These are phyloP conservation scores for Metschnikowia reukaufii DNA, from an alignment of 805 yeast species.

Conservation along the genomic window DNA sequence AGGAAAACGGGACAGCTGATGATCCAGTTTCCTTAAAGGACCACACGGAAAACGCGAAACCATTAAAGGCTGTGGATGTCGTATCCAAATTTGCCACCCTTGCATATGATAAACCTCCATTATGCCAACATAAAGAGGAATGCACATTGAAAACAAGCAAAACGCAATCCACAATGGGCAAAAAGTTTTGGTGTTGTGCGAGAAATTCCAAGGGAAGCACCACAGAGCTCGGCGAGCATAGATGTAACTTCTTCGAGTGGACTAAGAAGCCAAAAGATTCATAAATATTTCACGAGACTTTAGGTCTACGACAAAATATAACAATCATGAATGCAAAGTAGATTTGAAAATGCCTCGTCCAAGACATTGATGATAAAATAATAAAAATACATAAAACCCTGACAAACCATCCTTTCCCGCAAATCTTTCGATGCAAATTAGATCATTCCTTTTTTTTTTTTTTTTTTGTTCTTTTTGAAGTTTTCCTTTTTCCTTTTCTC, in stretches of 20 bases:
- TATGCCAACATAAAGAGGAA: slow-evolving; percentile 27
- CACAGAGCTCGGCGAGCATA: slow-evolving; percentile 17
- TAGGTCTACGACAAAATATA: background rate
- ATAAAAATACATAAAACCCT: slow-evolving; percentile 15
- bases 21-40: background rate
- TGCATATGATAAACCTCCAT: slow-evolving; percentile 28
- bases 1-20: background rate
- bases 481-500: background rate
- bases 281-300: background rate
- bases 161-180: slow-evolving; percentile 28
- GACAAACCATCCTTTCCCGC: slow-evolving; percentile 11
- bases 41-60: too few relatives aligned
- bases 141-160: slow-evolving; percentile 32
- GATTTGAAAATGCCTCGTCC: slow-evolving; percentile 11
- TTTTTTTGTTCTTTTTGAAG: background rate
- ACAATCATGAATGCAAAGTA: slow-evolving; percentile 4
- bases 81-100: slow-evolving; percentile 13
- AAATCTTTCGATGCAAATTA: background rate
- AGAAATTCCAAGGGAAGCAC: slow-evolving; percentile 15
- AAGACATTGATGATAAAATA: slow-evolving; percentile 8
- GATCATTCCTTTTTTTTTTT: background rate
- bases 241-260: slow-evolving; percentile 22
- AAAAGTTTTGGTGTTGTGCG: slow-evolving; percentile 35
- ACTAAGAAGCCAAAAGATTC: slow-evolving; percentile 11
- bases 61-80: slow-evolving; percentile 3